Evolutionary conservation across 495 filamentous ascomycete species (phyloP), one percentile per base, ranked within the genome.

Genomic region (Penicillium ochrochloron): DNA sequence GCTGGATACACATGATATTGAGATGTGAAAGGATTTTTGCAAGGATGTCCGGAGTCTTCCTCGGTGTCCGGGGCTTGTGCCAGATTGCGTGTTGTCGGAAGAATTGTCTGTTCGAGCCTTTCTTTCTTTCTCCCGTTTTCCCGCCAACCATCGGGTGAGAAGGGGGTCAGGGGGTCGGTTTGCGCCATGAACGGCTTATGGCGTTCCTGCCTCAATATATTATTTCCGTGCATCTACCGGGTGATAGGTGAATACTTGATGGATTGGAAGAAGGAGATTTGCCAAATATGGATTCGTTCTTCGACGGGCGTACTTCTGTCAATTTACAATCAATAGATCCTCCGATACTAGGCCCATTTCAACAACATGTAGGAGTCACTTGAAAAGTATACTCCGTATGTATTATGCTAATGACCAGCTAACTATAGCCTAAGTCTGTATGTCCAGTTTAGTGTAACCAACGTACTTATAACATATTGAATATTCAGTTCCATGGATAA

Each of bases 121-220:
- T 12, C 8, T 12, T 25, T 48, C 44, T 56, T 21, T 56, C 7
- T 56, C 8, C 17, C 33, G 33, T 19, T 59, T 59, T 34, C 37
- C 57, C 57, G 27, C 57, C 42, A 50, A 50, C 57, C 57, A 48
- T 27, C 27, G 27, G 27, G 19, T 31, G 29, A 23, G 27, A 59
- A 21, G 6, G 35, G 17, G 8, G 17, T 59, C 42, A 34, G 41
- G 27, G 25, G n/a, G 57, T 50, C 27, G 29, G 25, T 21, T 14
- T 34, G 29, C 33, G 19, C 53, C 31, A 21, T 56, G 31, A 34
- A 34, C 33, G 53, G 53, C 52, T 55, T 19, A 31, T 59, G 57
- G 57, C 57, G 42, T 59, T 50, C 9, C 29, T 50, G 57, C 35
- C 57, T 34, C 42, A 34, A 44, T 44, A 23, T 29, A 46, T 50